Evolutionary conservation across 768 basidiomycete species (phyloP).

Genomic region (Lanmaoa rubissima): DNA sequence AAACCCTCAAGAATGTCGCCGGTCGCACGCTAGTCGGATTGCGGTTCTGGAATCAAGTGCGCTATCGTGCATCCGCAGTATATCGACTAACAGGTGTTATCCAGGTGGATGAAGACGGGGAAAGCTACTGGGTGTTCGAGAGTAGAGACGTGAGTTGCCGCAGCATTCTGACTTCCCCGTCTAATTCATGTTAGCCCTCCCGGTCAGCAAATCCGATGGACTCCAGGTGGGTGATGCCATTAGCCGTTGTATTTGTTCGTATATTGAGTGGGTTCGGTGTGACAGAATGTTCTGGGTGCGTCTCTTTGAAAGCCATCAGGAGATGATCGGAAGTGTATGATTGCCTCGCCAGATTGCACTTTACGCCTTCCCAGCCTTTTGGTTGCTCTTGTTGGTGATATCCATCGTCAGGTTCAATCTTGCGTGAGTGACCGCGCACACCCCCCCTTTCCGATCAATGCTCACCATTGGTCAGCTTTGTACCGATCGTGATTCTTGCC

Average conservation of each 20-base stretch:
- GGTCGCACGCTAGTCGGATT: slow-evolving; percentile 92
- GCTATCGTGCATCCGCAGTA: background rate
- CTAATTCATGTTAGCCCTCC: slow-evolving; percentile 58
- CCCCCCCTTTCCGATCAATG: slow-evolving; percentile 3
- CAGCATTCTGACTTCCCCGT: background rate
- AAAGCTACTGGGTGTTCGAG: slow-evolving; percentile 97
- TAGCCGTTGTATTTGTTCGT: background rate
- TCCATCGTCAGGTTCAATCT: slow-evolving; percentile 87
- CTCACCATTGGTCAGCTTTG: slow-evolving; percentile 55
- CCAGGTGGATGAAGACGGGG: slow-evolving; percentile 93
- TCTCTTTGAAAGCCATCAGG: slow-evolving; percentile 10
- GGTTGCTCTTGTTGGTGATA: slow-evolving; percentile 84
- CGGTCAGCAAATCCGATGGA: slow-evolving; percentile 86
- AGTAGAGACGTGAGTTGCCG: slow-evolving; percentile 76
- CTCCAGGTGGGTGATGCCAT: slow-evolving; percentile 58
- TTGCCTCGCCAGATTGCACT: slow-evolving; percentile 64
- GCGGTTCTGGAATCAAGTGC: slow-evolving; percentile 95
- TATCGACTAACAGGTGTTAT: slow-evolving; percentile 3
- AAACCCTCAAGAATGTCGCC: slow-evolving; percentile 71
- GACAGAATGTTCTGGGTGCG: slow-evolving; percentile 90
- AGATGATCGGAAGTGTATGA: slow-evolving; percentile 15
- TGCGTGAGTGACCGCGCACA: slow-evolving; percentile 52
- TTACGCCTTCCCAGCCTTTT: slow-evolving; percentile 85
- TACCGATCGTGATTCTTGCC: slow-evolving; percentile 92
- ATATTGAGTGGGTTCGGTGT: slow-evolving; percentile 5